Percentiles rank a stretch among this genome's conserved stretches.
Conservation (phyloP, 306 rosid species). For the Rosa rugosa region DNA sequence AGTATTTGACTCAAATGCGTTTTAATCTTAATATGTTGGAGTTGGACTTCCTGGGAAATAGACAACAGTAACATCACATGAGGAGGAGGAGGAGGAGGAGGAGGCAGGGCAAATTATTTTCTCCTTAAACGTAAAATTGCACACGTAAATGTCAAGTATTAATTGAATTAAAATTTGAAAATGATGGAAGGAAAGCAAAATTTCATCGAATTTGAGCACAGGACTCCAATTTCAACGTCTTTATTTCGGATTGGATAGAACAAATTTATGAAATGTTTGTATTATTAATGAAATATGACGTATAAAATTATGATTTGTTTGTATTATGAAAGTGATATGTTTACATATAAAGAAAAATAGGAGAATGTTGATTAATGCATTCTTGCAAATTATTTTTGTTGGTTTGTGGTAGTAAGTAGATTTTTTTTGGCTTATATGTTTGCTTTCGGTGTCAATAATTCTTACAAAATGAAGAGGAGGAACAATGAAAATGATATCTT, state of each 20-base stretch:
- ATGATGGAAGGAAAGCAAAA: neutral
- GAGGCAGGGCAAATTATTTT: neutral
- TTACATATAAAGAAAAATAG: neutral
- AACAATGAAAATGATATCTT: neutral
- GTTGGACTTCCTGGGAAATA: neutral
- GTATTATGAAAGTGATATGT: neutral
- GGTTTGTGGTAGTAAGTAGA: conserved; percentile 2
- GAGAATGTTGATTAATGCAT: neutral
- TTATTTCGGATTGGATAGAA: neutral
- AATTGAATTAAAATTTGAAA: neutral
- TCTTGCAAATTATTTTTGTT: neutral
- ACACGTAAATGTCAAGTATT: neutral
- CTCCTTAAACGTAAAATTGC: neutral
- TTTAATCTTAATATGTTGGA: neutral
- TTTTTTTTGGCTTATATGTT: neutral
- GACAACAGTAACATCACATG: conserved; percentile 2
- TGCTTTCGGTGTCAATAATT: neutral
- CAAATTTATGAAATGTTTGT: neutral
- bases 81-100: neutral
- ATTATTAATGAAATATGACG: neutral
- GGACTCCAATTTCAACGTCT: neutral
- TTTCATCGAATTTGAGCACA: neutral
- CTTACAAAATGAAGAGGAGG: neutral
- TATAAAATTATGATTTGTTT: neutral
- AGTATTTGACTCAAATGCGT: neutral